Base-by-base conservation (phyloP, 2,329 filamentous ascomycete species). In the Cordyceps javanica region DNA sequence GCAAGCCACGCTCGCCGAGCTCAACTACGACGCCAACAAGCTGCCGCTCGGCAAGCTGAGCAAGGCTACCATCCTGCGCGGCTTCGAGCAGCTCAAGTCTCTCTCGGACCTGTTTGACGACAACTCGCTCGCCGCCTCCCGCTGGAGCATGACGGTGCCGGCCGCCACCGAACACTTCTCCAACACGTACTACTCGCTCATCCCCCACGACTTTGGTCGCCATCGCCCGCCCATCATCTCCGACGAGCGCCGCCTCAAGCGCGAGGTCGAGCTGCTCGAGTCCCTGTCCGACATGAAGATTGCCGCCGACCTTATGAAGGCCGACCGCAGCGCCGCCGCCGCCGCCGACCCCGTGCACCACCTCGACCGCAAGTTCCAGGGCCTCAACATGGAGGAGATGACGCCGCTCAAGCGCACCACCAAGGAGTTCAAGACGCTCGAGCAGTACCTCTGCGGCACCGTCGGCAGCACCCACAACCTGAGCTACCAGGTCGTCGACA, bases 221-320 rank as follows among this genome's bases (percentile, higher is more conserved):
- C 82, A 82, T 45, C 78, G 86, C 0, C 89, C 90, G 0, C 88
- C 89, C 0, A 67, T 92, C 63, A 88, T 96, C 64, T 69, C 69
- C 34, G 74, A 73, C 39, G 67, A 81, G 21, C 62, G 63, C 1
- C 71, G 80, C 62, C 79, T 96, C 64, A 91, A 92, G 73, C 80
- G 74, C 64, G 91, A 96, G 72, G 81, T 93, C 63, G 87, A 90
- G 45, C 79, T 95, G 62, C 81, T 96, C 1, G 90, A 95, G 66
- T 89, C 85, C 60, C 75, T 96, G 68, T 87, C 85, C 2, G 90
- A 94, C 66, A 93, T 96, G 89, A 91, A 92, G 71, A 87, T 90
- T 60, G 86, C 90, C 2, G 82, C 85, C 23, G 81, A 86, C 26
- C 88, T 96, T 66, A 87, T 95, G 81, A 91, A 90, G 71, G 74